Percentiles rank a stretch among this genome's conserved stretches.
Conservation (phyloP, 345 rosid species). For the Psidium guajava region DNA sequence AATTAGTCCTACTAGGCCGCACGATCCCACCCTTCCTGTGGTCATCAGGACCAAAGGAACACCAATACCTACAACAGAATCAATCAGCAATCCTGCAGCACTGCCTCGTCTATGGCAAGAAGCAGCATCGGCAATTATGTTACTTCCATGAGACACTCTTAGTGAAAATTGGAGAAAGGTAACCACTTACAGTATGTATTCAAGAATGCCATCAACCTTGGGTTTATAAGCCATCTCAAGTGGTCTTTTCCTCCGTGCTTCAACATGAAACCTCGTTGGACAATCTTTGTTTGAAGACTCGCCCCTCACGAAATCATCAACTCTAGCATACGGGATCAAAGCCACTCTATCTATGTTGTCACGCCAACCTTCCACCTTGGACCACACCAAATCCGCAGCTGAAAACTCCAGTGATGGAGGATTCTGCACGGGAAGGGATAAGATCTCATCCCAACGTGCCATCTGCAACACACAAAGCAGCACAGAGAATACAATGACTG, state of each 20-base stretch:
- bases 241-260: slow-evolving; percentile 72
- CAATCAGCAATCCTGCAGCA: neutral
- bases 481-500: neutral
- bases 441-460: slow-evolving; percentile 97
- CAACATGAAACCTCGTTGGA: slow-evolving; percentile 92
- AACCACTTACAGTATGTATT: slow-evolving; percentile 77
- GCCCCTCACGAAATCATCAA: slow-evolving; percentile 88
- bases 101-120: neutral
- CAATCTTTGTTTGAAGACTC: slow-evolving; percentile 76
- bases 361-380: slow-evolving; percentile 92
- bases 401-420: slow-evolving; percentile 76
- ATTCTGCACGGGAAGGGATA: slow-evolving; percentile 85
- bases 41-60: slow-evolving; percentile 97
- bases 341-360: slow-evolving; percentile 87
- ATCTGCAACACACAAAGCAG: slow-evolving; percentile 28
- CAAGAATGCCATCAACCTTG: slow-evolving; percentile 92
- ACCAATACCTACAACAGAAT: slow-evolving; percentile 67
- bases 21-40: slow-evolving; percentile 80
- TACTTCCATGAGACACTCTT: neutral
- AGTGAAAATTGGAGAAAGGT: neutral
- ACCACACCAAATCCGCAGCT: slow-evolving; percentile 75
- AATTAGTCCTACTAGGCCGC: slow-evolving; percentile 79
- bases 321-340: slow-evolving; percentile 82
- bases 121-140: neutral
- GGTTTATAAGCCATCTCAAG: slow-evolving; percentile 52